A percentile compares a stretch with the other conserved stretches of the same genome.
Evolutionary conservation across 169 alveolate species (phyloP).

Genomic region (Plasmodium ovale): DNA sequence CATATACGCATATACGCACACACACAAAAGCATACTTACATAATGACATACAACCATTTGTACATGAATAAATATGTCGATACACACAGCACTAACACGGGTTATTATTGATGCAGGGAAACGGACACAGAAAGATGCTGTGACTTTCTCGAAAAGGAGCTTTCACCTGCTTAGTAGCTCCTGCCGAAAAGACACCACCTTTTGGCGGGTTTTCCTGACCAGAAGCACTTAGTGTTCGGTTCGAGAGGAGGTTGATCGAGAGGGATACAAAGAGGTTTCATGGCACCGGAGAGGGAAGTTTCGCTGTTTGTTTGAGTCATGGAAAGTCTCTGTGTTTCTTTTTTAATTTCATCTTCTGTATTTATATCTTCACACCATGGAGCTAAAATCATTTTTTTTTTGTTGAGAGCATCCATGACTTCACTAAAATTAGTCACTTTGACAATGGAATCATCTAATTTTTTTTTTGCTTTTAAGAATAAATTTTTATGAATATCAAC

Average conservation of each 20-base stretch:
- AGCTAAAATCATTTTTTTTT: slow-evolving; percentile 87
- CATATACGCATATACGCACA: too few species aligned
- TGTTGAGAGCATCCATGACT: slow-evolving; percentile 90
- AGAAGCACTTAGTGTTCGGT: slow-evolving; percentile 94
- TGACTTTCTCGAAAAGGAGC: too few species aligned
- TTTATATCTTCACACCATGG: slow-evolving; percentile 94
- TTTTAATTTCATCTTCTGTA: slow-evolving; percentile 85
- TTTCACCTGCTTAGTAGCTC: slow-evolving; percentile 92
- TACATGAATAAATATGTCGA: too few species aligned
- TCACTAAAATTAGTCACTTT: slow-evolving; percentile 80
- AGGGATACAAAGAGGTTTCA: slow-evolving; percentile 98
- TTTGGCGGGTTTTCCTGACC: slow-evolving; percentile 96
- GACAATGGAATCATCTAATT: slow-evolving; percentile 79
- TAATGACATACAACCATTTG: too few species aligned
- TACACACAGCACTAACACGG: too few species aligned
- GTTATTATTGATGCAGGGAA: too few species aligned
- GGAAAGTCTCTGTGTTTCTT: slow-evolving; percentile 81
- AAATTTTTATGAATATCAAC: slow-evolving; percentile 83
- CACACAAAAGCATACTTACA: too few species aligned
- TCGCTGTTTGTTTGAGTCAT: slow-evolving; percentile 61
- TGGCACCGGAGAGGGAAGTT: slow-evolving; percentile 94
- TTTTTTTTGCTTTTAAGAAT: slow-evolving; percentile 81
- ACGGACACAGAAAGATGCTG: too few species aligned
- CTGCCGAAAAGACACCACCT: slow-evolving; percentile 95
- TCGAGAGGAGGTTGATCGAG: slow-evolving; percentile 93